These are phyloP conservation scores for Solanum habrochaites DNA, from an alignment of 257 asterid genomes.

Conservation along the genomic window DNA sequence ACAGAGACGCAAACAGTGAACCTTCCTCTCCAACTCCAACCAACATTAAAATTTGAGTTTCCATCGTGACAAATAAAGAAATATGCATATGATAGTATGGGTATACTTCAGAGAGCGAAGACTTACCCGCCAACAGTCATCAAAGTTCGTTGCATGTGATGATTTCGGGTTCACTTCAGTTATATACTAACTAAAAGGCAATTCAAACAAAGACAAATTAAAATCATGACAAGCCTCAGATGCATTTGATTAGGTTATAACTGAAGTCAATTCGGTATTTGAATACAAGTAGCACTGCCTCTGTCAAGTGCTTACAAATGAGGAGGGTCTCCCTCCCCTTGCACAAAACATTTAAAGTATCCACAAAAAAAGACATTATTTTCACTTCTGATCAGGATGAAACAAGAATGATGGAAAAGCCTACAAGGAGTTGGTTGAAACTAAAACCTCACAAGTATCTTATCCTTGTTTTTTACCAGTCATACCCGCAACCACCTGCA, in stretches of 20 bases:
- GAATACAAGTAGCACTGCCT: neutral
- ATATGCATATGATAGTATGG: neutral
- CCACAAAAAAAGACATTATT: constrained; percentile 7
- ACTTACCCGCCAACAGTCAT: neutral
- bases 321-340: neutral
- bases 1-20: neutral
- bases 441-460: neutral
- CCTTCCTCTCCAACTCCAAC: neutral
- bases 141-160: neutral
- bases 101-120: neutral
- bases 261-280: neutral
- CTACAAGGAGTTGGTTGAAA: neutral
- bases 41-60: neutral
- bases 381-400: neutral
- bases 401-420: neutral
- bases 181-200: neutral
- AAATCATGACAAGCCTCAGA: neutral
- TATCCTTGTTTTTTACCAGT: constrained; percentile 47
- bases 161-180: neutral
- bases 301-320: neutral
- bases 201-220: neutral
- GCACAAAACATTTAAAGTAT: neutral
- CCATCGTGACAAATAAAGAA: neutral
- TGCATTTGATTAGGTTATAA: neutral
- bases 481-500: constrained; percentile 71